phyloP scores from a whole-genome alignment of 805 yeast species.

The Metschnikowia reukaufii region DNA sequence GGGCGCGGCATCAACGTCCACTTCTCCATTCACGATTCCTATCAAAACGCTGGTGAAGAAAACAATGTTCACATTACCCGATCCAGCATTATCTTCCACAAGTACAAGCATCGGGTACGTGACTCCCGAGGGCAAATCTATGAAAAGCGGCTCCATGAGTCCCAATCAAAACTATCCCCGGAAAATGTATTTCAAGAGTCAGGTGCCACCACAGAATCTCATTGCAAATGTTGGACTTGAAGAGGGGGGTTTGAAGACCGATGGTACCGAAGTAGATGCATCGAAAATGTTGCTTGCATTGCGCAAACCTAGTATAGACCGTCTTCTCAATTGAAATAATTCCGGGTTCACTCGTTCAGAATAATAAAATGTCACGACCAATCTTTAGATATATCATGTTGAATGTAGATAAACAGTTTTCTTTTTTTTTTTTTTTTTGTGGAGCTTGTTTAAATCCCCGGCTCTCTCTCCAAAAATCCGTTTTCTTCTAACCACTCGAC shows the following conservation, averaged over 20 bases:
- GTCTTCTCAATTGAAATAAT: conserved; percentile 35
- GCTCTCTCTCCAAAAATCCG: conserved; percentile 13
- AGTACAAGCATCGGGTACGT: neutral
- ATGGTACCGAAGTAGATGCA: conserved; percentile 25
- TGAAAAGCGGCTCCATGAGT: neutral
- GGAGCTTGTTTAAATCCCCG: no score
- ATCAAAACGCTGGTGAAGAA: conserved; percentile 21
- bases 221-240: conserved; percentile 22
- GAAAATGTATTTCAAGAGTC: conserved; percentile 32
- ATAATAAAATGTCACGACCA: no score
- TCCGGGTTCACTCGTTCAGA: no score
- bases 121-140: neutral
- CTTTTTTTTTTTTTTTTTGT: neutral
- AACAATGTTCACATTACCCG: conserved; percentile 35
- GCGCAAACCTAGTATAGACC: conserved; percentile 43
- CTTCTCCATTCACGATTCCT: conserved; percentile 31
- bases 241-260: conserved; percentile 4
- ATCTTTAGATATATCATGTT: no score
- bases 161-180: conserved; percentile 20
- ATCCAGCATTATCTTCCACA: conserved; percentile 30
- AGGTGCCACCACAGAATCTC: conserved; percentile 27
- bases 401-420: no score
- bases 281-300: conserved; percentile 39
- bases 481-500: conserved; percentile 54
- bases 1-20: conserved; percentile 21